A percentile compares a stretch with the other conserved stretches of the same genome.
Conservation (phyloP, 2,329 filamentous ascomycete genomes). For the Penicillium sp. region DNA sequence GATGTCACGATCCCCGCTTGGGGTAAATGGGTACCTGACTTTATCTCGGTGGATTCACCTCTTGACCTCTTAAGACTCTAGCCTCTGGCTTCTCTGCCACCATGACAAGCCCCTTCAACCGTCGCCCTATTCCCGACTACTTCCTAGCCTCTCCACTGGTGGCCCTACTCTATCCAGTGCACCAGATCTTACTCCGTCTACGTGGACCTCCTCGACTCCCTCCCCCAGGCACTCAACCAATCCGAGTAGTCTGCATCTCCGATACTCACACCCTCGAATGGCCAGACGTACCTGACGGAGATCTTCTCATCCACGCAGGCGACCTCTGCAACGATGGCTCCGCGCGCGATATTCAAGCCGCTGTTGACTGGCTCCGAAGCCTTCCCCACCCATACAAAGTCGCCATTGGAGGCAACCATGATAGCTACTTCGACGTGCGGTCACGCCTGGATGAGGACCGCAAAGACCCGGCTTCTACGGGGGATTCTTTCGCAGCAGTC, state of each 20-base stretch:
- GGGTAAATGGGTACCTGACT: slow-evolving; percentile 5
- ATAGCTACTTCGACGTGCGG: slow-evolving; percentile 74
- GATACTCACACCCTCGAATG: slow-evolving; percentile 74
- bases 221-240: slow-evolving; percentile 52
- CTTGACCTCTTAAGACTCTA: neutral
- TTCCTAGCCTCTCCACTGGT: slow-evolving; percentile 68
- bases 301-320: slow-evolving; percentile 86
- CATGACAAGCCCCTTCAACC: slow-evolving; percentile 50
- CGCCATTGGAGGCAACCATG: slow-evolving; percentile 84
- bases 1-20: slow-evolving; percentile 14
- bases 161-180: slow-evolving; percentile 61
- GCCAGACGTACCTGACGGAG: slow-evolving; percentile 61
- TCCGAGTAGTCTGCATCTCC: slow-evolving; percentile 83
- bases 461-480: slow-evolving; percentile 19
- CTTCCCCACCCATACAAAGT: slow-evolving; percentile 79
- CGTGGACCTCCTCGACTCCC: slow-evolving; percentile 65
- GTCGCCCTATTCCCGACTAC: slow-evolving; percentile 57
- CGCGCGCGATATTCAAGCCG: slow-evolving; percentile 70
- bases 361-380: slow-evolving; percentile 76
- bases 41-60: slow-evolving; percentile 5
- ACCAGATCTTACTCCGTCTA: slow-evolving; percentile 64
- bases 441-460: slow-evolving; percentile 60
- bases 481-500: slow-evolving; percentile 27
- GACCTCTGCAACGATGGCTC: slow-evolving; percentile 77
- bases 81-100: slow-evolving; percentile 4